phyloP scores from a whole-genome alignment of 305 asterid genomes.

The Fraxinus xanthoxyloides region DNA sequence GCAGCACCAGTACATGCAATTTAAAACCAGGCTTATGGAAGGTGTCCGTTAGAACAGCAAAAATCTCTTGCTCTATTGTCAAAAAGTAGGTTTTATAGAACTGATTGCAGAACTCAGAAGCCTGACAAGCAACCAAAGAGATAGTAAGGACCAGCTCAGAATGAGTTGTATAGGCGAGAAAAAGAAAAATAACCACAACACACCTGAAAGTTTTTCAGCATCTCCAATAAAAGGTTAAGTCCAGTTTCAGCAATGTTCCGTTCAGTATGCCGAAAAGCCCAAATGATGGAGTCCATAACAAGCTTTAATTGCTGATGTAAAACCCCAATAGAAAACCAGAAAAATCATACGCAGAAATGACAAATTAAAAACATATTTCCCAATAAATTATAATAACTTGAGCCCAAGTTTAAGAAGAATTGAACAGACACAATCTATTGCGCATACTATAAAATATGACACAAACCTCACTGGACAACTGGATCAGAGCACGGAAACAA shows the following conservation, averaged over 20 bases:
- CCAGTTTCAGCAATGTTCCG: constrained; percentile 98
- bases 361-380: not conserved
- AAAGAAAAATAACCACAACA: constrained; percentile 1
- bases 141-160: constrained; percentile 1
- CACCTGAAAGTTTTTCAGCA: constrained; percentile 96
- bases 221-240: constrained; percentile 79
- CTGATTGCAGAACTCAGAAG: constrained; percentile 78
- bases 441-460: constrained; percentile 1
- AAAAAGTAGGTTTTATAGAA: constrained; percentile 77
- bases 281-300: constrained; percentile 94
- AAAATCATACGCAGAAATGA: constrained; percentile 8
- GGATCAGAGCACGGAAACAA: constrained; percentile 91
- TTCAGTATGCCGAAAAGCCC: constrained; percentile 99
- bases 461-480: constrained; percentile 81
- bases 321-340: constrained; percentile 12
- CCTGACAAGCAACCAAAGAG: constrained; percentile 49
- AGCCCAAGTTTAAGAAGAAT: constrained; percentile 2
- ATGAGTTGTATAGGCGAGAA: not conserved
- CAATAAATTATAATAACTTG: constrained; percentile 3
- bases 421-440: constrained; percentile 5
- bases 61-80: constrained; percentile 91
- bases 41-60: constrained; percentile 89
- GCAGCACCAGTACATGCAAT: constrained; percentile 83
- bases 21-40: constrained; percentile 98
- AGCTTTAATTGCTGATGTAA: constrained; percentile 81